These are phyloP conservation scores for Paramecium biaurelia DNA, from an alignment of 73 alveolate species.

Conservation along the genomic window DNA sequence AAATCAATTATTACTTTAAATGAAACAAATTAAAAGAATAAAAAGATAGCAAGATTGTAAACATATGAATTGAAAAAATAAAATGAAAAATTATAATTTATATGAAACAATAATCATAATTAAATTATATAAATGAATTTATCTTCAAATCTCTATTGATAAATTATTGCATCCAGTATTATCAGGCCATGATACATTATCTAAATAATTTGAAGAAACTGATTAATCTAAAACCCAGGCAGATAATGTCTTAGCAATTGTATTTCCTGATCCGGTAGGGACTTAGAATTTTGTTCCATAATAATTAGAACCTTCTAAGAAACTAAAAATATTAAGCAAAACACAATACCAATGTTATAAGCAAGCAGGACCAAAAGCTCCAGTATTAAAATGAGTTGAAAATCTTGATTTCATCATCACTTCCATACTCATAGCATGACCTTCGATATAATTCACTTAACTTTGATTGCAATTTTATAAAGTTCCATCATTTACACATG, in stretches of 20 bases:
- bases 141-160: background rate
- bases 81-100: background rate
- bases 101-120: background rate
- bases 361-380: constrained; percentile 45
- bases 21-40: background rate
- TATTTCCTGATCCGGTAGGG: constrained; percentile 44
- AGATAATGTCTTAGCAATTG: background rate
- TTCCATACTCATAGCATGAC: background rate
- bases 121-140: background rate
- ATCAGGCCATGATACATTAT: constrained; percentile 10
- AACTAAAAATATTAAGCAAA: background rate
- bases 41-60: background rate
- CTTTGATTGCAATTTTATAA: background rate
- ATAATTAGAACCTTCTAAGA: background rate
- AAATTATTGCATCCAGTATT: background rate
- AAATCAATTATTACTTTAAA: background rate
- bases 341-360: constrained; percentile 13
- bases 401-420: constrained; percentile 3
- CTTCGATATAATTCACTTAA: background rate
- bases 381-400: background rate
- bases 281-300: background rate
- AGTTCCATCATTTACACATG: constrained; percentile 44
- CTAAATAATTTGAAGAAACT: background rate
- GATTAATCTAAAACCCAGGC: background rate
- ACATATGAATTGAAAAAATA: background rate